Evolutionary conservation across 192 early-diverging fungal genomes (phyloP).

Genomic region (Oehlia diaphana): DNA sequence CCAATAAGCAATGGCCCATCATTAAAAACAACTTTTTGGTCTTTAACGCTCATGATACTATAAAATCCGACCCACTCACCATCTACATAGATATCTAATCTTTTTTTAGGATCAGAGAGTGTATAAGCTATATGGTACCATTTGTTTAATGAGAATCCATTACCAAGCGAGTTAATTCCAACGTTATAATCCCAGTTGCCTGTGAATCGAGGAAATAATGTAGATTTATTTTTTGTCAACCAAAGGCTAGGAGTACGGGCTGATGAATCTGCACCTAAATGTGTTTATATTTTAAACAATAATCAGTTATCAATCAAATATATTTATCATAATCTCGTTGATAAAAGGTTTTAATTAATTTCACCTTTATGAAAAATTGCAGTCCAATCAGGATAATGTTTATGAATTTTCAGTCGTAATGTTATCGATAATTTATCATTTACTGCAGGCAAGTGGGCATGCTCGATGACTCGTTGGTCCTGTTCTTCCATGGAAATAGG

Average conservation of each 20-base stretch:
- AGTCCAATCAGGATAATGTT: background rate
- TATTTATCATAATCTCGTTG: background rate
- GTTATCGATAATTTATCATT: background rate
- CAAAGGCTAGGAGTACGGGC: background rate
- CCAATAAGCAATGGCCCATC: slow-evolving; percentile 8
- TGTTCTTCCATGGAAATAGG: too few species aligned
- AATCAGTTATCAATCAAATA: background rate
- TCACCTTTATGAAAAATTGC: background rate
- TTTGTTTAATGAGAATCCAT: background rate
- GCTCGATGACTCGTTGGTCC: background rate
- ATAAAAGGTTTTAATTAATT: background rate
- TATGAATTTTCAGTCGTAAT: background rate
- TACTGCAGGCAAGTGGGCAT: background rate
- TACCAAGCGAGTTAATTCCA: background rate
- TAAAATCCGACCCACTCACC: background rate
- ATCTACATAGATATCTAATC: slow-evolving; percentile 8
- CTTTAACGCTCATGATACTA: background rate
- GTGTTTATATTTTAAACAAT: background rate
- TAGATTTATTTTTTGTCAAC: background rate
- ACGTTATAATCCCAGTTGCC: background rate
- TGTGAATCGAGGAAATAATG: slow-evolving; percentile 10
- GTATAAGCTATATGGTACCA: slow-evolving; percentile 25
- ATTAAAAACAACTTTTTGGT: slow-evolving; percentile 10
- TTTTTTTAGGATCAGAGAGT: slow-evolving; percentile 16
- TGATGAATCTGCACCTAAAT: background rate